phyloP scores from a whole-genome alignment of 2,329 filamentous ascomycete genomes.

The Orbilia javanica region DNA sequence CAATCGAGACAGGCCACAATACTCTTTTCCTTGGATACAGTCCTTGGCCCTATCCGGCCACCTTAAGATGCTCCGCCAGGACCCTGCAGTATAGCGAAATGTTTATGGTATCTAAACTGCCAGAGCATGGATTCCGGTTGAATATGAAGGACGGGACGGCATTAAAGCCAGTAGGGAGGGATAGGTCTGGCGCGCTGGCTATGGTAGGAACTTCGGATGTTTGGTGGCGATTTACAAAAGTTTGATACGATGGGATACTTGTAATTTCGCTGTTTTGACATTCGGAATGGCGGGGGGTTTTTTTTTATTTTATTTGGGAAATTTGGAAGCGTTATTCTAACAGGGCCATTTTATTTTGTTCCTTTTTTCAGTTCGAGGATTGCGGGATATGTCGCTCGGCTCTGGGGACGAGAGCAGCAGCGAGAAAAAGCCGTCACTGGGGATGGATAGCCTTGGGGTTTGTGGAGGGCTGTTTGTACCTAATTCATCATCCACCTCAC shows the following conservation, averaged over 20 bases:
- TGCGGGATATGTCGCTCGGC: not conserved
- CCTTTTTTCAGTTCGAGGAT: not conserved
- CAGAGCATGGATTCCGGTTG: conserved; percentile 20
- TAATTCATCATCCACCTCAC: not conserved
- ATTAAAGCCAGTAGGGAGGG: conserved; percentile 25
- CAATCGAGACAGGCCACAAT: conserved; percentile 19
- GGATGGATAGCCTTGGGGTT: not conserved
- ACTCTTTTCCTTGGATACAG: conserved; percentile 27
- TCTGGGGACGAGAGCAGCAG: not conserved
- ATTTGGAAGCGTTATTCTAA: not conserved
- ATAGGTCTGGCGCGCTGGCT: not conserved
- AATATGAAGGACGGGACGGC: conserved; percentile 10
- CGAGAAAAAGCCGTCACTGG: not conserved
- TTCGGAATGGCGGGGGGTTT: not conserved
- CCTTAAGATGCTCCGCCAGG: not conserved
- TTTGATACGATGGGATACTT: not conserved
- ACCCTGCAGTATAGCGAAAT: conserved; percentile 20
- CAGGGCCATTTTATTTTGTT: not conserved
- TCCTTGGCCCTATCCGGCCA: not conserved
- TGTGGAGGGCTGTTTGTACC: not conserved
- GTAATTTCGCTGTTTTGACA: not conserved
- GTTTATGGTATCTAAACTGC: conserved; percentile 19
- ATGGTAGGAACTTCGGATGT: conserved; percentile 20
- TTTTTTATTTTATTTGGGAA: too few relatives aligned
- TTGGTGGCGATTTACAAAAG: conserved; percentile 48